Conservation (phyloP, 345 rosid genomes). For the Eucalyptus sideroxylon region DNA sequence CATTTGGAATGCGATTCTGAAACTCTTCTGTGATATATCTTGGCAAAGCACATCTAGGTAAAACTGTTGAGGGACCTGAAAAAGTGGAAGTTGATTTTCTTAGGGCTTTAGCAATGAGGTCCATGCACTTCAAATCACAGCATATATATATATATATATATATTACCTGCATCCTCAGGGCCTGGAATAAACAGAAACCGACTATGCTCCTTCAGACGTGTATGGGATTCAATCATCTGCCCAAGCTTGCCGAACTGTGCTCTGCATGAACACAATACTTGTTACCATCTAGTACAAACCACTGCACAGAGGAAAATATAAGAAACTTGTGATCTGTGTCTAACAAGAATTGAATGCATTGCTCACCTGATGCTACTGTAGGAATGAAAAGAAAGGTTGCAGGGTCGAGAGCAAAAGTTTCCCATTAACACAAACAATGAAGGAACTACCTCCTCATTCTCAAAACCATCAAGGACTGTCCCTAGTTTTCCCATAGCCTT, state of each 20-base stretch:
- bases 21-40: constrained; percentile 71
- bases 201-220: constrained; percentile 65
- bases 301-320: not conserved
- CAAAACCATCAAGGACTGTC: constrained; percentile 70
- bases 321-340: not conserved
- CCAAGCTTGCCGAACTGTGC: constrained; percentile 78
- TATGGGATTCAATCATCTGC: constrained; percentile 58
- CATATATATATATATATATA: not conserved
- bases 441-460: constrained; percentile 68
- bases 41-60: constrained; percentile 79
- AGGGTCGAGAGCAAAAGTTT: constrained; percentile 72
- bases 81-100: not conserved
- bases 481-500: constrained; percentile 73
- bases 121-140: not conserved
- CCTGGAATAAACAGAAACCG: constrained; percentile 90
- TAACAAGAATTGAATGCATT: not conserved
- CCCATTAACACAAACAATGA: constrained; percentile 97
- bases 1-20: constrained; percentile 49
- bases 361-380: constrained; percentile 69
- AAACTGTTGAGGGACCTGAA: constrained; percentile 80
- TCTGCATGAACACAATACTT: constrained; percentile 14
- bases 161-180: constrained; percentile 82
- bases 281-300: not conserved
- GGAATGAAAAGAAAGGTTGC: constrained; percentile 70
- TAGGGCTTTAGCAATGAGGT: not conserved